A percentile compares a stretch with the other conserved stretches of the same genome.
These are phyloP conservation scores for Hymenochaete sp. DNA, from an alignment of 1,284 basidiomycete species.

Conservation along the genomic window DNA sequence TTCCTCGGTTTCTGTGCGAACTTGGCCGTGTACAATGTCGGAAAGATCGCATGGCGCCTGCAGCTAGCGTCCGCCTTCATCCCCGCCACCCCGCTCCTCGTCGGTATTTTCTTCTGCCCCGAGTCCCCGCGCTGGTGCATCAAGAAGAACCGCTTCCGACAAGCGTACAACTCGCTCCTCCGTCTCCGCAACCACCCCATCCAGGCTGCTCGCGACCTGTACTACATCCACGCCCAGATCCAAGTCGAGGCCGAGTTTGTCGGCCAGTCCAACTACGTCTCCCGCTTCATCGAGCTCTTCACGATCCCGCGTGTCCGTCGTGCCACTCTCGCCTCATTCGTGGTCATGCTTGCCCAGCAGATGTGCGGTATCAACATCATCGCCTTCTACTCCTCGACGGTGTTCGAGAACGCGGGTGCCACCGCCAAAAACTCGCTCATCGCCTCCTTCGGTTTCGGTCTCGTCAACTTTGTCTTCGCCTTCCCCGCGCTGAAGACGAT, in stretches of 20 bases:
- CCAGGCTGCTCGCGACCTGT: slow-evolving; percentile 53
- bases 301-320: slow-evolving; percentile 60
- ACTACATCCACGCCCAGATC: slow-evolving; percentile 52
- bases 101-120: slow-evolving; percentile 45
- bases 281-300: slow-evolving; percentile 55
- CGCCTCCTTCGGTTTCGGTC: slow-evolving; percentile 66
- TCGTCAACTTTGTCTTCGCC: slow-evolving; percentile 58
- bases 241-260: slow-evolving; percentile 45
- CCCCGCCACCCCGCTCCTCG: slow-evolving; percentile 40
- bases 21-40: slow-evolving; percentile 36
- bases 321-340: slow-evolving; percentile 56
- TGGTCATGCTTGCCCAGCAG: slow-evolving; percentile 62
- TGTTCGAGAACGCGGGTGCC: slow-evolving; percentile 55
- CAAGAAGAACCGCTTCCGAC: slow-evolving; percentile 48
- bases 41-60: slow-evolving; percentile 47
- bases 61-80: slow-evolving; percentile 48
- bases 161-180: slow-evolving; percentile 50
- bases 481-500: slow-evolving; percentile 55
- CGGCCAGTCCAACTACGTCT: slow-evolving; percentile 36
- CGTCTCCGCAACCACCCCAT: slow-evolving; percentile 55
- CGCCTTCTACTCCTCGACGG: slow-evolving; percentile 62
- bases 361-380: slow-evolving; percentile 50
- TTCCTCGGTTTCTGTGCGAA: slow-evolving; percentile 39
- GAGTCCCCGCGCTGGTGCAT: slow-evolving; percentile 66
- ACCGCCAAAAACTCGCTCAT: slow-evolving; percentile 41